Base-by-base conservation (phyloP, 2,329 filamentous ascomycete genomes). In the Aulographum hederae region DNA sequence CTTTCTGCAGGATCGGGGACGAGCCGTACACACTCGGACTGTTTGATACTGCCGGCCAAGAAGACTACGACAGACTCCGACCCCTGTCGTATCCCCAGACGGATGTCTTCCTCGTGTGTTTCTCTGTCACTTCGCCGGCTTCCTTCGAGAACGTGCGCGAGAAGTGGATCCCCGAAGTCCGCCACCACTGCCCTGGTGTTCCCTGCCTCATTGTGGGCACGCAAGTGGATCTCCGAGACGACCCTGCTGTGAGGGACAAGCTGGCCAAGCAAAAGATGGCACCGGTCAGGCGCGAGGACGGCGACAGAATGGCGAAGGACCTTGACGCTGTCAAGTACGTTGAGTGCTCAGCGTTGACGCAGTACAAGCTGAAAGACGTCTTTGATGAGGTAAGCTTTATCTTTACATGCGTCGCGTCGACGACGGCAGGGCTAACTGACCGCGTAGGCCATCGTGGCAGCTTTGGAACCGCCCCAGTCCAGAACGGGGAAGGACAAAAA, bases 81-180 rank as follows among this genome's bases (percentile, higher is more conserved):
- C 89, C 89, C 30, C 72, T 95, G 38, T 95, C 89, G 40, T 98
- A 98, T 55, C 89, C 89, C 1, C 89, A 95, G 61, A 95, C 89
- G 46, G 89, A 95, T 51, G 89, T 95, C 42, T 95, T 98, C 63
- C 77, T 98, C 37, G 85, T 98, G 46, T 98, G 89, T 66, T 98
- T 95, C 60, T 93, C 84, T 51, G 85, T 98, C 50, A 94, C 85
- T 35, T 94, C 86, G 28, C 89, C 86, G 26, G 85, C 89, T 26
- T 94, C 85, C 5, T 98, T 98, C 56, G 89, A 98, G 56, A 98
- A 98, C 77, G 89, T 95, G 32, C 76, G 85, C 48, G 86, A 94
- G 66, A 94, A 94, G 59, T 94, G 85, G 86, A 93, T 94, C 48
- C 89, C 89, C 28, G 89, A 98, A 60, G 89, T 98, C 27, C 85